phyloP scores from a whole-genome alignment of 345 rosid species.

The Orychophragmus violaceus region DNA sequence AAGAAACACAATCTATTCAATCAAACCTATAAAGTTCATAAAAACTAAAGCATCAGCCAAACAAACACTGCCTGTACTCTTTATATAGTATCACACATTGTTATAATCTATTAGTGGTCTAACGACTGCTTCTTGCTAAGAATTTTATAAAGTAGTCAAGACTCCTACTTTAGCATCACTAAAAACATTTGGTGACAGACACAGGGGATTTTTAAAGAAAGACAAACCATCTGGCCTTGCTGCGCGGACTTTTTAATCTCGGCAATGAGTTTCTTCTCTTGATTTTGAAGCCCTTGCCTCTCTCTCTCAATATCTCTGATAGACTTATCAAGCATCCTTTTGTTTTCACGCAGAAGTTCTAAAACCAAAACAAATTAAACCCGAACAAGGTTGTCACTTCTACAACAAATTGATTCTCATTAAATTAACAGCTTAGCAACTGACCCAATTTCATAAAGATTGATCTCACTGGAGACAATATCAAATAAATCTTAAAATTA shows the following conservation, averaged over 20 bases:
- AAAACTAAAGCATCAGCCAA: neutral
- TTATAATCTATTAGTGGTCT: neutral
- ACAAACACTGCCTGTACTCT: neutral
- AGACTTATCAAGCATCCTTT: constrained; percentile 94
- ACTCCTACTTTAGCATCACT: neutral
- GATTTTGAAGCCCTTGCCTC: constrained; percentile 80
- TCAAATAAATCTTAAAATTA: too few species aligned
- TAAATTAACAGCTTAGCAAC: too few species aligned
- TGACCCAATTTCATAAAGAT: too few species aligned
- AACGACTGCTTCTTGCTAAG: neutral
- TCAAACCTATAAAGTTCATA: neutral
- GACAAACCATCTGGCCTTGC: constrained; percentile 91
- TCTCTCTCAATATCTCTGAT: constrained; percentile 94
- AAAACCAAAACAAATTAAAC: too few species aligned
- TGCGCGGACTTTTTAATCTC: constrained; percentile 94
- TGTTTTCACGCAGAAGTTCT: constrained; percentile 95
- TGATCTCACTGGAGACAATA: too few species aligned
- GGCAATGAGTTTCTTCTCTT: constrained; percentile 80
- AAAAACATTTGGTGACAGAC: neutral
- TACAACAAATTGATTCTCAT: too few species aligned
- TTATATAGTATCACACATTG: neutral
- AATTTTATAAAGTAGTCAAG: neutral
- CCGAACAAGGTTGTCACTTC: too few species aligned
- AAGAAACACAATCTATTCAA: neutral
- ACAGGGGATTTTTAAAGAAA: too few species aligned